phyloP scores from a whole-genome alignment of 495 filamentous ascomycete species.

The Aspergillus diversus region DNA sequence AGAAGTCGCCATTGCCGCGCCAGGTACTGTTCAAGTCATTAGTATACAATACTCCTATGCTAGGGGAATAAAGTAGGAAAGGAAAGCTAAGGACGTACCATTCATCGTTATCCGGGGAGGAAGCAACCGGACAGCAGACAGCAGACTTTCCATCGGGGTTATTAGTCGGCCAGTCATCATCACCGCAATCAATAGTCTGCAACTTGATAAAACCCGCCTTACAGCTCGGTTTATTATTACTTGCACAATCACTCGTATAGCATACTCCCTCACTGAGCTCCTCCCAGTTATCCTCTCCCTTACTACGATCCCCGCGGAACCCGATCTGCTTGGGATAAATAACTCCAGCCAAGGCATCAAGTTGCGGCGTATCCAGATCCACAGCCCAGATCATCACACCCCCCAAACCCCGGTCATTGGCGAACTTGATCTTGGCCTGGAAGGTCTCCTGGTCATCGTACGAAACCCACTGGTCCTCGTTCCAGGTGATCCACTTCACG shows the following conservation, averaged over 20 bases:
- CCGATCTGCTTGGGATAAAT: conserved; percentile 7
- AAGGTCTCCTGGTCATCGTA: conserved; percentile 46
- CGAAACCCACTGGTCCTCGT: conserved; percentile 41
- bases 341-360: not conserved
- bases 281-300: conserved; percentile 4
- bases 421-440: conserved; percentile 40
- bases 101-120: not conserved
- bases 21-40: not conserved
- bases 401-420: conserved; percentile 37
- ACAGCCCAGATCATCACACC: conserved; percentile 44
- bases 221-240: not conserved
- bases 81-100: conserved; percentile 4
- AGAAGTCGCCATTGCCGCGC: not conserved
- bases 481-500: conserved; percentile 41
- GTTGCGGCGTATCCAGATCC: conserved; percentile 23
- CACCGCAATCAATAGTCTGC: conserved; percentile 1
- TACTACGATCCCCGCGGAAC: not conserved
- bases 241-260: conserved; percentile 1
- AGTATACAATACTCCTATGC: not conserved
- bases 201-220: not conserved
- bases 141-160: not conserved
- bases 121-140: conserved; percentile 8
- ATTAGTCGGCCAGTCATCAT: conserved; percentile 4
- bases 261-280: conserved; percentile 2
- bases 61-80: not conserved